Conservation (phyloP, 176 grass and related monocot genomes). For the Raddia distichophylla region DNA sequence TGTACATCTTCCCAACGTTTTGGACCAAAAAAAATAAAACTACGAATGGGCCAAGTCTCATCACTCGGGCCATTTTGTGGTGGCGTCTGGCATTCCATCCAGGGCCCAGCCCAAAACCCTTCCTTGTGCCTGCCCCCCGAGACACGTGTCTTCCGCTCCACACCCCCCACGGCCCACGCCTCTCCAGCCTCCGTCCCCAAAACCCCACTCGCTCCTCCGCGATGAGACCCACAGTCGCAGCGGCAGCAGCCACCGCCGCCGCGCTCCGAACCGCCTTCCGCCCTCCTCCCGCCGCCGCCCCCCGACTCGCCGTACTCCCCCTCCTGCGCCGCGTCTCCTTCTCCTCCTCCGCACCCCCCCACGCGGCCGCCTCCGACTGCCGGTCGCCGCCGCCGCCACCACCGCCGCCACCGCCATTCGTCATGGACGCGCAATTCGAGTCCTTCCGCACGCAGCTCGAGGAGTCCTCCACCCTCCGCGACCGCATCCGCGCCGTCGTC, state of each 20-base stretch:
- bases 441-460: slow-evolving; percentile 78
- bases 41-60: no score
- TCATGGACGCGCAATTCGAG: slow-evolving; percentile 91
- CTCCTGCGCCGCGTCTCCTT: slow-evolving; percentile 45
- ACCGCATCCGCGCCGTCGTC: slow-evolving; percentile 71
- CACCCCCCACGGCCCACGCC: neutral
- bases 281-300: neutral
- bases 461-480: slow-evolving; percentile 68
- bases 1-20: no score
- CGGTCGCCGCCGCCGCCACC: slow-evolving; percentile 6
- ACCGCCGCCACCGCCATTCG: slow-evolving; percentile 15
- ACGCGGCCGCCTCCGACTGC: slow-evolving; percentile 17
- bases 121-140: neutral
- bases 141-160: slow-evolving; percentile 16
- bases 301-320: neutral
- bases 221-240: slow-evolving; percentile 58
- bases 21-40: no score
- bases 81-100: neutral
- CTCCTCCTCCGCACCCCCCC: slow-evolving; percentile 24
- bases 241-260: slow-evolving; percentile 47
- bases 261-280: slow-evolving; percentile 35
- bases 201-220: slow-evolving; percentile 23
- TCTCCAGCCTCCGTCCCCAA: neutral
- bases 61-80: neutral
- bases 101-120: neutral